Conservation (phyloP, 2,329 filamentous ascomycete genomes). For the Trichoderma brevicompactum region DNA sequence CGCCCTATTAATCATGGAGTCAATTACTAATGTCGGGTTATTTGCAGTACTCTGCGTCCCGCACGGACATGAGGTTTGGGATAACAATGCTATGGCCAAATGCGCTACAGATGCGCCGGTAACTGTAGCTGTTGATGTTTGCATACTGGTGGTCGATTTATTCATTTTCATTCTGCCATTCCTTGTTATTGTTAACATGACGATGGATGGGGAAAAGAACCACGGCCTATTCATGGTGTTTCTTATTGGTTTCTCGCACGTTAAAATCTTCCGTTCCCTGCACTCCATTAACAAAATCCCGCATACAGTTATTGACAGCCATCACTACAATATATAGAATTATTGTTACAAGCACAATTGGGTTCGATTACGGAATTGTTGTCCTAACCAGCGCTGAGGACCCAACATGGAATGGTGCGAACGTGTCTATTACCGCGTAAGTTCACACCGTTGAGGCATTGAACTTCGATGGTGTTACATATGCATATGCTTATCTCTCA, state of each 20-base stretch:
- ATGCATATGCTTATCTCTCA: background rate
- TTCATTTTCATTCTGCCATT: constrained; percentile 14
- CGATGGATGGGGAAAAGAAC: constrained; percentile 17
- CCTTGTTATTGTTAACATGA: constrained; percentile 5
- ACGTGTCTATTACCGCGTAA: constrained; percentile 21
- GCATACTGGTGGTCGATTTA: constrained; percentile 6
- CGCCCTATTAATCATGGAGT: background rate
- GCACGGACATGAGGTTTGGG: constrained; percentile 3
- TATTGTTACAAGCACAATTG: constrained; percentile 16
- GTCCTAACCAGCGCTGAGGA: background rate
- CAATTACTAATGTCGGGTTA: constrained; percentile 1
- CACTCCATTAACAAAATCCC: background rate
- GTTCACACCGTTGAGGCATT: background rate
- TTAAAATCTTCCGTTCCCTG: background rate
- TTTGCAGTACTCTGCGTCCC: constrained; percentile 16
- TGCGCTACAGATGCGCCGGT: constrained; percentile 7
- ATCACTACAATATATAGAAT: background rate
- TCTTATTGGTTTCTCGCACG: constrained; percentile 10
- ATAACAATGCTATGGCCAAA: constrained; percentile 2
- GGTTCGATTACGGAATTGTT: constrained; percentile 5
- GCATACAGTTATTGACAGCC: too few relatives aligned
- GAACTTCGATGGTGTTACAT: background rate
- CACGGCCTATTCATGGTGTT: constrained; percentile 6
- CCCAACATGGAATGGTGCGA: constrained; percentile 16
- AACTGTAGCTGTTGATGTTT: constrained; percentile 9